Conservation (phyloP, 768 basidiomycete species). For the Hygrophorus pudorinus region DNA sequence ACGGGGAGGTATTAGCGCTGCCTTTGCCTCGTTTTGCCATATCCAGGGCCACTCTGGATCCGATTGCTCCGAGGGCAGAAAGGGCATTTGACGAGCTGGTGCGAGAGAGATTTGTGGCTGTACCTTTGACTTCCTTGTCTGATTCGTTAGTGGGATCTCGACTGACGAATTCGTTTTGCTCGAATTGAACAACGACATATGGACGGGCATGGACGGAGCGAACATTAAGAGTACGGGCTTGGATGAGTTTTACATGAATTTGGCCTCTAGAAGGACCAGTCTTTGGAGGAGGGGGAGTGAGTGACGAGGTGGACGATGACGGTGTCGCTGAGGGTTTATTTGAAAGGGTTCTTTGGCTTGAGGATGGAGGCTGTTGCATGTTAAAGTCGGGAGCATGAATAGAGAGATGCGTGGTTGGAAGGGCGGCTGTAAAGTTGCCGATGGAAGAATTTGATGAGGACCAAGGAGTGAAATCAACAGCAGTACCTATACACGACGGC, state of each 20-base stretch:
- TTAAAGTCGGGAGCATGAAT: conserved; percentile 81
- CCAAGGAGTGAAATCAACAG: conserved; percentile 32
- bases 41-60: conserved; percentile 32
- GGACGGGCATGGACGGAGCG: conserved; percentile 56
- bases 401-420: conserved; percentile 51
- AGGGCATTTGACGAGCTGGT: conserved; percentile 52
- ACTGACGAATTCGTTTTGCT: conserved; percentile 97
- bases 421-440: conserved; percentile 42
- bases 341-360: conserved; percentile 19
- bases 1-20: conserved; percentile 34
- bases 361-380: conserved; percentile 59
- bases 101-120: conserved; percentile 45
- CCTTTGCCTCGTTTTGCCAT: conserved; percentile 27
- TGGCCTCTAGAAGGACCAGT: conserved; percentile 46
- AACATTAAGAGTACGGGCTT: conserved; percentile 76
- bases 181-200: conserved; percentile 96
- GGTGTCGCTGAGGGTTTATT: conserved; percentile 29
- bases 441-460: conserved; percentile 28
- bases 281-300: conserved; percentile 21
- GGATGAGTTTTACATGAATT: conserved; percentile 93
- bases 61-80: conserved; percentile 56
- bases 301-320: conserved; percentile 26
- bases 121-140: conserved; percentile 85
- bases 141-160: conserved; percentile 79
- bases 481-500: conserved; percentile 15